A percentile compares a stretch with the other conserved stretches of the same genome.
Evolutionary conservation across 306 rosid genomes (phyloP).

Genomic region (Oxytropis ochrocephala): DNA sequence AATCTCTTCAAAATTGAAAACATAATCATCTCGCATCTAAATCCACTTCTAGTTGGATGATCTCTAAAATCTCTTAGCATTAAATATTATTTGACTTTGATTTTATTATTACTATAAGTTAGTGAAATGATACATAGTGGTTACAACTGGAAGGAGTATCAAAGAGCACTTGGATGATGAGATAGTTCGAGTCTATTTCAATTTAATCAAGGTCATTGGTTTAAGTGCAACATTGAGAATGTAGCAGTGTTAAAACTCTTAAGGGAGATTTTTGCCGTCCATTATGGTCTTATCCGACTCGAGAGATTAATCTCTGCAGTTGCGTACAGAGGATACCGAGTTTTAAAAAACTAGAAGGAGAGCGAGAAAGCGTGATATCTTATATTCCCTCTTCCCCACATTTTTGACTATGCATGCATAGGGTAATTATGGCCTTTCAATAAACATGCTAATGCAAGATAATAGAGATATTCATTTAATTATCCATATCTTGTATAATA

Average conservation of each 20-base stretch:
- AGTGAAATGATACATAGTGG: conserved; percentile 5
- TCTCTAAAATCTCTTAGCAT: conserved; percentile 3
- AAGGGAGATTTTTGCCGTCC: too few relatives aligned
- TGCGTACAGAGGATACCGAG: too few relatives aligned
- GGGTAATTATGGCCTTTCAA: conserved; percentile 19
- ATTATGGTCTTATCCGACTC: too few relatives aligned
- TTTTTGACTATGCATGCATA: conserved; percentile 18
- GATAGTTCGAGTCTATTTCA: too few relatives aligned
- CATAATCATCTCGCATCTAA: conserved; percentile 2
- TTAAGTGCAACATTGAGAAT: too few relatives aligned
- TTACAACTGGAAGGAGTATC: neutral
- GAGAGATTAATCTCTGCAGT: too few relatives aligned
- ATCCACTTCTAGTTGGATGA: conserved; percentile 6
- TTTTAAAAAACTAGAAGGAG: neutral
- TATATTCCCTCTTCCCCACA: conserved; percentile 14
- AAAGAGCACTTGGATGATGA: too few relatives aligned
- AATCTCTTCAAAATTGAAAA: neutral
- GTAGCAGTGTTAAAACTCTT: too few relatives aligned
- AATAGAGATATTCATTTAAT: conserved; percentile 1
- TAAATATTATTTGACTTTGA: conserved; percentile 18
- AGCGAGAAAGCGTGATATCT: conserved; percentile 8
- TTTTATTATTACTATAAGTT: neutral
- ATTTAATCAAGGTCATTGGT: too few relatives aligned
- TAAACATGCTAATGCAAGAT: conserved; percentile 1
- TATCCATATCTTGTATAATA: neutral